Conservation (phyloP, 1,284 basidiomycete species). For the Somion occarium region DNA sequence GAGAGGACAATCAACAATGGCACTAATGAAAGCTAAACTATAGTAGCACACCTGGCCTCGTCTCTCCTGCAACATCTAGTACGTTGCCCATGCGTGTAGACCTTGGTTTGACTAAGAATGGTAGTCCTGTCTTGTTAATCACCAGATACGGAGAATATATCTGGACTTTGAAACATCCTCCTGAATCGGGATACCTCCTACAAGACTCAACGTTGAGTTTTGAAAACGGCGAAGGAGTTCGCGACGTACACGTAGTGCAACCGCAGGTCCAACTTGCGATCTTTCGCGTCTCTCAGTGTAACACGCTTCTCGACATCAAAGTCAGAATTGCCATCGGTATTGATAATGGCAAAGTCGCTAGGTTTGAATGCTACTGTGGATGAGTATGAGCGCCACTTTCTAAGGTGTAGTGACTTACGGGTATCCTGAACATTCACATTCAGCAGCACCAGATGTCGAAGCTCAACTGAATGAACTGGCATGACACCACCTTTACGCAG, state of each 20-base stretch:
- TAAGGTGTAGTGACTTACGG: constrained; percentile 40
- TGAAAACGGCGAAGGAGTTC: not conserved
- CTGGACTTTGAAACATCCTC: constrained; percentile 98
- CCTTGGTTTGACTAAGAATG: constrained; percentile 75
- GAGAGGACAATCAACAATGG: constrained; percentile 10
- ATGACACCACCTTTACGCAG: constrained; percentile 92
- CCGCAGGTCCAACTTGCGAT: constrained; percentile 77
- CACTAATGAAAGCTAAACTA: not conserved
- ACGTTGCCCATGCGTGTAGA: constrained; percentile 69
- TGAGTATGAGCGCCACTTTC: not conserved
- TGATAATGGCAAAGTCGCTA: constrained; percentile 98
- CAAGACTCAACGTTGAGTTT: constrained; percentile 7
- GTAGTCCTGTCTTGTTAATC: constrained; percentile 90
- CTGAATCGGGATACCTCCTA: constrained; percentile 85
- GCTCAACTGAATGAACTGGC: constrained; percentile 95
- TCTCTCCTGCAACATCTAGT: constrained; percentile 85
- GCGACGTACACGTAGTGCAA: constrained; percentile 81
- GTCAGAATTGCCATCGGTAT: constrained; percentile 89
- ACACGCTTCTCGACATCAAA: constrained; percentile 80
- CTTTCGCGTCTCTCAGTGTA: constrained; percentile 70
- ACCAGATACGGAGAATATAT: constrained; percentile 93
- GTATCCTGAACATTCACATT: constrained; percentile 91
- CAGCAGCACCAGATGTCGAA: constrained; percentile 90
- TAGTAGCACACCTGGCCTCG: constrained; percentile 40
- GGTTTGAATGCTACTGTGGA: constrained; percentile 73